Base-by-base conservation (phyloP, 192 early-diverging fungal genomes). In the Coemansia sp. region DNA sequence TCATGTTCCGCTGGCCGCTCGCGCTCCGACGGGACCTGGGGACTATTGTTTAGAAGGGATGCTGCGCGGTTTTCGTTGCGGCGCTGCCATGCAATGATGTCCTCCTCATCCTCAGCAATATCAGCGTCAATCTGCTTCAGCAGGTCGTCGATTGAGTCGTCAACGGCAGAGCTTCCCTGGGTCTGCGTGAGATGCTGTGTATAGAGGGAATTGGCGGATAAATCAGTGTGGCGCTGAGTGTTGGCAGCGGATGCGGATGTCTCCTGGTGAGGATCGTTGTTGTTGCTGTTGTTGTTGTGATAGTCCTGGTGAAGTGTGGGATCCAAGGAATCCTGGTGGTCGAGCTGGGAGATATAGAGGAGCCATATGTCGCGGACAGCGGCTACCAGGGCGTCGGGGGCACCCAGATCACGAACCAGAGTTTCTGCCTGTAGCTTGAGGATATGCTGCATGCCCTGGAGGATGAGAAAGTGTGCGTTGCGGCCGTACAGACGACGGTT, bases 81-180 rank as follows among this genome's bases (percentile, higher is more conserved):
- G 19, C 59, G 59, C n/a, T 70, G 61, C 64, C 67, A 61, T 36
- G 44, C 61, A 15, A 50, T n/a, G 55, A 79, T 64, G 36, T 79
- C 77, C 34, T 56, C 42, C 47, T 67, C 62, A 47, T 79, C 77
- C 30, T 61, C n/a, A 17, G 61, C 70, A 36, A 79, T 74, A 37
- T 79, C 77, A 13, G 69, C 77, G 19, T 79, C 76, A 8, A 79
- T 50, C 44, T 50, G 59, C 42, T 58, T 54, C 10, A 79, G 50
- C 44, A 79, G 40, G 41, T 63, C 59, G 19, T 73, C 67, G 17
- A 79, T 55, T 28, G 77, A 79, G 40, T 65, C 60, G 34, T 79
- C 68, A 0, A 55, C n/a, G 36, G 50, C 25, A 3, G 23, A 38
- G 20, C 37, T 40, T 13, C 55, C 38, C 20, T 56, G 50, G n/a